A percentile compares a stretch with the other conserved stretches of the same genome.
Evolutionary conservation across 371 early-diverging fungal species (phyloP).

Genomic region (Sporodiniella umbellata): DNA sequence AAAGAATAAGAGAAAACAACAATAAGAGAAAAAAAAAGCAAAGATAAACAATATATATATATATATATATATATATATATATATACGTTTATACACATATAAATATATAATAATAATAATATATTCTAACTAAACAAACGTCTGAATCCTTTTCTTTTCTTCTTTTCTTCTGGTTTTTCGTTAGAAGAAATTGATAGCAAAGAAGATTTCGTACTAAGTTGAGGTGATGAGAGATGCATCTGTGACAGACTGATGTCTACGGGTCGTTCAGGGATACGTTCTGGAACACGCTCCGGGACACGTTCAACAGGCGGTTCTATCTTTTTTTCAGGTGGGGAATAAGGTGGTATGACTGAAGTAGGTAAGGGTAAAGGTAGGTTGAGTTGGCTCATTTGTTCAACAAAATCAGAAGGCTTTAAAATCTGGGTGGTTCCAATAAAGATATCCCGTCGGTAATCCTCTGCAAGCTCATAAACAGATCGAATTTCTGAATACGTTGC

Average conservation of each 20-base stretch:
- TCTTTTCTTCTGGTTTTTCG: constrained; percentile 35
- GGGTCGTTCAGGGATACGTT: too few species aligned
- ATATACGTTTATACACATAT: too few species aligned
- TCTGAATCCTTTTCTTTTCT: constrained; percentile 43
- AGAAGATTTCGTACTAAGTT: constrained; percentile 12
- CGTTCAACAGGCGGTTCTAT: constrained; percentile 1
- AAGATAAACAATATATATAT: too few species aligned
- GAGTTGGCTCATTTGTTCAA: constrained; percentile 58
- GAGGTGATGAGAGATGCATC: constrained; percentile 13
- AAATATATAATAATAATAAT: too few species aligned
- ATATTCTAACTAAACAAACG: constrained; percentile 29
- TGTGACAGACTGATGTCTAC: constrained; percentile 7
- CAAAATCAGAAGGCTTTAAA: constrained; percentile 71
- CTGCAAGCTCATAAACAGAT: constrained; percentile 76
- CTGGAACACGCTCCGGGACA: too few species aligned
- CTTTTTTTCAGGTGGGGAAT: constrained; percentile 34
- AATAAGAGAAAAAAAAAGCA: constrained; percentile 3
- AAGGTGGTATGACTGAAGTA: constrained; percentile 32
- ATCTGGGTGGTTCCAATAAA: constrained; percentile 80
- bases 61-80: too few species aligned
- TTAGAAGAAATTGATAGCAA: constrained; percentile 6
- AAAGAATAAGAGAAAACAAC: constrained; percentile 1
- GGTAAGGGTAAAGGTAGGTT: constrained; percentile 29
- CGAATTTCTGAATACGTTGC: constrained; percentile 91
- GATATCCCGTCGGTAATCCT: constrained; percentile 70